These are phyloP conservation scores for Hymenotorrendiella dingleyae DNA, from an alignment of 2,329 filamentous ascomycete species.

Conservation along the genomic window DNA sequence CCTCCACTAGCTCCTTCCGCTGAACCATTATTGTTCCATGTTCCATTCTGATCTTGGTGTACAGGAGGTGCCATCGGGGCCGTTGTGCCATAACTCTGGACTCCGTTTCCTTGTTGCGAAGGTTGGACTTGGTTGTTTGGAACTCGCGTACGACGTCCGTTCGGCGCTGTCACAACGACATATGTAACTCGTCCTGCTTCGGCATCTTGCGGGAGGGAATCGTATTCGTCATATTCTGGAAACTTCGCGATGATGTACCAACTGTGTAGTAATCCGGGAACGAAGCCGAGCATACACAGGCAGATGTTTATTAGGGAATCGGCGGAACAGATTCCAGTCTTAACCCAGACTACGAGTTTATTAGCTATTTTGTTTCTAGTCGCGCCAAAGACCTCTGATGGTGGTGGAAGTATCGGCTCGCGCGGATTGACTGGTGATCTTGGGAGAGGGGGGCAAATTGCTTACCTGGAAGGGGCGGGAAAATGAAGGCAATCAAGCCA, in stretches of 20 bases:
- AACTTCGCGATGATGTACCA: slow-evolving; percentile 97
- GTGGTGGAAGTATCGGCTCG: no score
- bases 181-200: slow-evolving; percentile 63
- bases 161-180: slow-evolving; percentile 61
- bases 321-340: slow-evolving; percentile 83
- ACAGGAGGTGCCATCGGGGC: slow-evolving; percentile 30
- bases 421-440: no score
- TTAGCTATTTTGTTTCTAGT: background rate
- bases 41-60: slow-evolving; percentile 29
- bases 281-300: slow-evolving; percentile 70
- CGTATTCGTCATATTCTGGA: slow-evolving; percentile 65
- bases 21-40: slow-evolving; percentile 30
- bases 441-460: slow-evolving; percentile 3
- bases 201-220: slow-evolving; percentile 51
- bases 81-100: slow-evolving; percentile 27
- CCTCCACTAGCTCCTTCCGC: slow-evolving; percentile 34
- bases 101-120: slow-evolving; percentile 19
- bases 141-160: slow-evolving; percentile 27
- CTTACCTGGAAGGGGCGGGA: slow-evolving; percentile 60
- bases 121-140: slow-evolving; percentile 3
- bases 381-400: no score
- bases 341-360: slow-evolving; percentile 75
- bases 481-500: slow-evolving; percentile 58
- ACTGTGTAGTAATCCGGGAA: slow-evolving; percentile 86
- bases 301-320: slow-evolving; percentile 95